Evolutionary conservation across 345 rosid species (phyloP).

Genomic region (Balakata baccata): DNA sequence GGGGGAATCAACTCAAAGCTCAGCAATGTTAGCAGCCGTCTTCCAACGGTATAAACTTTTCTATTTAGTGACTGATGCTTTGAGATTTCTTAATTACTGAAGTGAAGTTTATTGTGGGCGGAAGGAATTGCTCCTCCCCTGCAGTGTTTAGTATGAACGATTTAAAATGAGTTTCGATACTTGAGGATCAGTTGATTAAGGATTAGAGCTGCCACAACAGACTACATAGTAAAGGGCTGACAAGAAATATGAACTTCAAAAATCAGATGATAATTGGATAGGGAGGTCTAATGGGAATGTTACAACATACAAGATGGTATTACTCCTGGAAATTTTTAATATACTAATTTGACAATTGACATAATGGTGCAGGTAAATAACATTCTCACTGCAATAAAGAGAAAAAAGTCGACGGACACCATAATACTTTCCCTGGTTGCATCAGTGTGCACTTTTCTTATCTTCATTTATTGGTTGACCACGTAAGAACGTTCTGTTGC

Average conservation of each 20-base stretch:
- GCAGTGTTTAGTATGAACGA: background rate
- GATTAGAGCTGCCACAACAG: background rate
- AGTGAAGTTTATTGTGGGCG: background rate
- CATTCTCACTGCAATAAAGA: constrained; percentile 73
- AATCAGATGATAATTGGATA: background rate
- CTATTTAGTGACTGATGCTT: constrained; percentile 1
- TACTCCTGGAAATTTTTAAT: background rate
- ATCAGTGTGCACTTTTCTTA: constrained; percentile 88
- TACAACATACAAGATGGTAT: background rate
- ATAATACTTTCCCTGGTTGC: constrained; percentile 91
- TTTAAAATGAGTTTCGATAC: background rate
- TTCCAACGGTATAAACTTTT: constrained; percentile 59
- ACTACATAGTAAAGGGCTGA: background rate
- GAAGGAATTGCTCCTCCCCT: background rate
- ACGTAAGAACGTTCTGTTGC: constrained; percentile 43
- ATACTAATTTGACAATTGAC: constrained; percentile 9
- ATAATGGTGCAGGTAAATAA: constrained; percentile 67
- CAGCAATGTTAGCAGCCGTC: constrained; percentile 83
- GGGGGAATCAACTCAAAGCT: constrained; percentile 95
- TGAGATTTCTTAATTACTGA: background rate
- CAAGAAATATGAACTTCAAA: background rate
- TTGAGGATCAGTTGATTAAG: background rate
- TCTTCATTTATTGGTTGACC: constrained; percentile 87
- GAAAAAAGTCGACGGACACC: constrained; percentile 94
- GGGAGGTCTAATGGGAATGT: background rate